Evolutionary conservation across 2,329 filamentous ascomycete genomes (phyloP), one percentile per base, ranked within the genome.

Genomic region (Macrophomina pseudophaseolina): DNA sequence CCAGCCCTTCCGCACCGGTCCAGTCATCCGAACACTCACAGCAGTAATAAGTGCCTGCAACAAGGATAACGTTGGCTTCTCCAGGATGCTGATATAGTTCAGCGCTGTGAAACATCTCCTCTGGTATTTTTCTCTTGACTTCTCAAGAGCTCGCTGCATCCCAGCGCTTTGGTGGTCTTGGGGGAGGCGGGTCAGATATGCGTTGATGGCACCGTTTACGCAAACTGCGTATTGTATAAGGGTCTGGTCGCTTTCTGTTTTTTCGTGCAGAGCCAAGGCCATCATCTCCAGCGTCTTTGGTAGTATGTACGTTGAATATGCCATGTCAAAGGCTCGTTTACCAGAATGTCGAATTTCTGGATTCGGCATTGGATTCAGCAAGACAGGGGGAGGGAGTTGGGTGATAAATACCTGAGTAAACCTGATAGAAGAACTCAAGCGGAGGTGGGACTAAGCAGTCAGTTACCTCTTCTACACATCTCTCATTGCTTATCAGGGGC

Each of bases 11-110:
- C 42, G 30, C 1, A 18, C 16, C 28, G 11, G 4, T 23, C 23
- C 23, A 40, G 5, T 18, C 5, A 38, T 12, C n/a, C 52, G 30
- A 46, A 11, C 60, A 72, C 73, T 68, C 66, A 75, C 74, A 1
- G 74, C 75, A 7, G 74, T 73, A 11, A 77, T 69, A 35, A 77
- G 66, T 1, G 69, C 75, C 48, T 76, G 75, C 11, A 74, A 71
- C 4, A 77, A 49, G 11, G 75, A 65, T 9, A 77, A 64, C 0
- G 72, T 75, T 1, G 75, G 74, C 7, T 70, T 65, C 7, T 68
- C 72, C 58, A 76, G 62, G 48, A 76, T 71, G 53, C 73, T 75
- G 59, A 76, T 64, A 16, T 67, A 69, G 42, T 75, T 73, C 8
- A 77, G 64, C 7, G 74, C 74, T 14, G 73, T 76, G 5, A 76